phyloP scores from a whole-genome alignment of 208 protist genomes.

The Trichomonas vaginalis region DNA sequence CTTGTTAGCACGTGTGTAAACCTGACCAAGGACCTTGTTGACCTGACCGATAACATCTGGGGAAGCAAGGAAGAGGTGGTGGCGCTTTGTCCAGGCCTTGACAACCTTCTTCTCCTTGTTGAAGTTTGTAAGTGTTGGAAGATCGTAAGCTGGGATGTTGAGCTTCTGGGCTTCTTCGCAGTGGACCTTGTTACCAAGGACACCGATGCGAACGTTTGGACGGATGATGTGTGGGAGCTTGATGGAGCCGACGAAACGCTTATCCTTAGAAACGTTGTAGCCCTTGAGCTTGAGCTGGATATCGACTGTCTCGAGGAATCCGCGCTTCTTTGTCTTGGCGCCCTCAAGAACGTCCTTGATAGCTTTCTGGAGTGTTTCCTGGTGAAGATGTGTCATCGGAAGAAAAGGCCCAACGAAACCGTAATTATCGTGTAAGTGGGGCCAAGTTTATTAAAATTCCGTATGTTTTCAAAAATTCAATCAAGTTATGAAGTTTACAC shows the following conservation, averaged over 20 bases:
- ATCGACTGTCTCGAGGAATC: constrained; percentile 93
- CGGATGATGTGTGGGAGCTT: constrained; percentile 72
- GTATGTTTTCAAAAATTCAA: too few species aligned
- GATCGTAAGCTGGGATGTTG: not conserved
- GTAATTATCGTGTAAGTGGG: too few species aligned
- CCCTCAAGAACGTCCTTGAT: constrained; percentile 16
- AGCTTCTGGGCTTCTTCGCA: constrained; percentile 71
- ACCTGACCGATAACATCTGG: too few species aligned
- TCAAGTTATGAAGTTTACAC: too few species aligned
- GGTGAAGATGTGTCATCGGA: not conserved
- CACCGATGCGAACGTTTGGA: constrained; percentile 57
- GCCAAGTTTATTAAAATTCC: too few species aligned
- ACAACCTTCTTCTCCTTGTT: too few species aligned
- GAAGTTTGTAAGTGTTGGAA: not conserved
- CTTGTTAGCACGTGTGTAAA: not conserved
- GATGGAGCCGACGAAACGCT: constrained; percentile 91
- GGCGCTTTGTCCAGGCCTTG: too few species aligned
- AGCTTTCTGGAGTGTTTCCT: not conserved
- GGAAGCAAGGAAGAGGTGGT: too few species aligned
- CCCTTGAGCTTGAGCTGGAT: constrained; percentile 97
- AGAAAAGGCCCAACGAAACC: not conserved
- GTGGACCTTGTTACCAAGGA: constrained; percentile 82
- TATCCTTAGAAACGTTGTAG: constrained; percentile 96
- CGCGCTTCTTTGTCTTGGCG: constrained; percentile 45
- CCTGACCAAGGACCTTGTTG: too few species aligned